Conservation (phyloP, 257 asterid species). For the Jacaranda mimosifolia region DNA sequence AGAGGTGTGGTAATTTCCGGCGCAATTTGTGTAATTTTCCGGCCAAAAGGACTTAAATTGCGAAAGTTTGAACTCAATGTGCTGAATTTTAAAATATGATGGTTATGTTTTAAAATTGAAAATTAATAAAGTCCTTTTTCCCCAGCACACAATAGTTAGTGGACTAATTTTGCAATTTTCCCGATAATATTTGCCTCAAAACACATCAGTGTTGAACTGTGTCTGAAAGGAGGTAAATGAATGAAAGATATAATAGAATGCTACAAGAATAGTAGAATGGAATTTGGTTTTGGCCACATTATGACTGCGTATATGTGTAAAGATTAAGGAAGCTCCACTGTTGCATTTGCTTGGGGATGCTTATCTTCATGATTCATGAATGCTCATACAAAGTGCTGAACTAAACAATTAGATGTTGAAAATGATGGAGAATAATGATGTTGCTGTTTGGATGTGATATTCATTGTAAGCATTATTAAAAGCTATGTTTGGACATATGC, state of each 20-base stretch:
- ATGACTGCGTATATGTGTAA: slow-evolving; percentile 13
- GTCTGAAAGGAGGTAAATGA: neutral
- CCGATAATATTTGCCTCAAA: neutral
- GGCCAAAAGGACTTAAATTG: too few relatives aligned
- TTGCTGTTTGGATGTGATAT: slow-evolving; percentile 24
- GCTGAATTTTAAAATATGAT: too few relatives aligned
- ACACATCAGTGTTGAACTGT: neutral
- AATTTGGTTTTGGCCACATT: slow-evolving; percentile 16
- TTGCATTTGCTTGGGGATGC: neutral
- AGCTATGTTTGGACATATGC: neutral
- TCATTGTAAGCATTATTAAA: slow-evolving; percentile 4
- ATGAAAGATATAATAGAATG: neutral
- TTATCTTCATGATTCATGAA: slow-evolving; percentile 21
- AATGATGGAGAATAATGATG: neutral
- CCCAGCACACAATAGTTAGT: too few relatives aligned
- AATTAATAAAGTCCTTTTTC: too few relatives aligned
- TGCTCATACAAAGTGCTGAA: slow-evolving; percentile 9
- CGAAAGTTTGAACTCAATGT: too few relatives aligned
- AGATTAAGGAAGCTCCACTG: neutral
- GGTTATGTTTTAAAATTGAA: too few relatives aligned
- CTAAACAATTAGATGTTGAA: slow-evolving; percentile 4
- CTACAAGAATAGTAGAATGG: neutral
- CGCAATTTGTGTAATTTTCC: too few relatives aligned
- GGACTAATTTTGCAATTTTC: too few relatives aligned
- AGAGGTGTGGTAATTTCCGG: too few relatives aligned